Conservation (phyloP, 2,329 filamentous ascomycete species). For the Apiospora rasikravindrae region DNA sequence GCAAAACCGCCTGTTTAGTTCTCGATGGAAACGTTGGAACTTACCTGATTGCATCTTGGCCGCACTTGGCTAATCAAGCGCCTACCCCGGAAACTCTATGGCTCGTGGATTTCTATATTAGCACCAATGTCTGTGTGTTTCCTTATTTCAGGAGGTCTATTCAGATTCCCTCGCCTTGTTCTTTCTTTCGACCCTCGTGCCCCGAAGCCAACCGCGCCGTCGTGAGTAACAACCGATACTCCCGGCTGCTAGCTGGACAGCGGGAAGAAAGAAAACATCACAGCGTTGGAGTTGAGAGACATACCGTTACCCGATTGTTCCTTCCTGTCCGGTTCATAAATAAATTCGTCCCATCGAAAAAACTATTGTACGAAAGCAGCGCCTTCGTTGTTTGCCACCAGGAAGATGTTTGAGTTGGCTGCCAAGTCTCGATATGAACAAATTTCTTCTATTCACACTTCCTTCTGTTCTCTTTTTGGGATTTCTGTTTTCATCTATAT, state of each 20-base stretch:
- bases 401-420: neutral
- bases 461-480: neutral
- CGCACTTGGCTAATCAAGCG: neutral
- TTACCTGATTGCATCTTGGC: neutral
- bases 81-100: neutral
- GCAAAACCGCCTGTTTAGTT: neutral
- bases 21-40: neutral
- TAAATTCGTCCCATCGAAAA: too few relatives aligned
- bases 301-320: too few relatives aligned
- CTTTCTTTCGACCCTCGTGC: neutral
- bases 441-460: too few relatives aligned
- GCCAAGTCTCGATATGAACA: neutral
- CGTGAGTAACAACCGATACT: neutral
- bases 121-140: neutral
- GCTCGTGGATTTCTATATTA: neutral
- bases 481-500: neutral
- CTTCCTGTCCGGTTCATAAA: too few relatives aligned
- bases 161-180: neutral
- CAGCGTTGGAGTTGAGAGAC: neutral
- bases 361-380: too few relatives aligned
- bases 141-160: neutral
- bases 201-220: neutral
- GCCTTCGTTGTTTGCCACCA: too few relatives aligned
- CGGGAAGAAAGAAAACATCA: neutral
- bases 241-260: neutral